Conservation (phyloP, 140 eudicot species). For the Bidens hawaiensis region DNA sequence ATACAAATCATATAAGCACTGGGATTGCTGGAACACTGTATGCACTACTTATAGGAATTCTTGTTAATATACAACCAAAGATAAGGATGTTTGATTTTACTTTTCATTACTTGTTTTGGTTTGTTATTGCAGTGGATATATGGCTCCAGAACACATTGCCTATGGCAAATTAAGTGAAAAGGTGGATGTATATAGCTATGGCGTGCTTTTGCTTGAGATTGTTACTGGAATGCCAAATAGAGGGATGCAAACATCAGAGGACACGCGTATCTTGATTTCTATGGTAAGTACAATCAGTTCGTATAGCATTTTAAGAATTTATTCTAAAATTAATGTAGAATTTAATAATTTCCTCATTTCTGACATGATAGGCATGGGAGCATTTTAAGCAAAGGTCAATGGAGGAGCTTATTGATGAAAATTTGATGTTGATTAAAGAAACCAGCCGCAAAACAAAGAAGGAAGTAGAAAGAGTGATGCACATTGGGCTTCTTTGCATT, state of each 20-base stretch:
- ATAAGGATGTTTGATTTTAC: background rate
- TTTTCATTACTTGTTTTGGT: background rate
- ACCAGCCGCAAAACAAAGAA: constrained; percentile 22
- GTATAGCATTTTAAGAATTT: background rate
- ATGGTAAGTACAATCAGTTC: constrained; percentile 38
- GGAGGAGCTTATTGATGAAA: constrained; percentile 66
- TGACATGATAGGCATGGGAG: constrained; percentile 55
- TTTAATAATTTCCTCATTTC: background rate
- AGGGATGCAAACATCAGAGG: constrained; percentile 47
- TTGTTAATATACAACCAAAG: background rate
- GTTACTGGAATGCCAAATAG: constrained; percentile 74
- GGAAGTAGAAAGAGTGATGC: constrained; percentile 55
- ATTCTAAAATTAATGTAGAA: background rate
- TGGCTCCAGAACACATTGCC: constrained; percentile 89
- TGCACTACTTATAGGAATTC: constrained; percentile 21
- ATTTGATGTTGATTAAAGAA: constrained; percentile 46
- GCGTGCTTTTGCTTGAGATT: constrained; percentile 75
- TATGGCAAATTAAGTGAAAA: constrained; percentile 75
- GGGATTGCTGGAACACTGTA: constrained; percentile 88
- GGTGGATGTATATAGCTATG: constrained; percentile 81
- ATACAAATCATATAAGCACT: constrained; percentile 73
- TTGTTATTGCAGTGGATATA: constrained; percentile 54
- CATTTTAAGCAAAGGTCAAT: constrained; percentile 53
- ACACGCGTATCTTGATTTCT: constrained; percentile 50
- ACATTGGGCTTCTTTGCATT: constrained; percentile 78